A percentile compares a stretch with the other conserved stretches of the same genome.
Evolutionary conservation across 1,284 basidiomycete genomes (phyloP).

Genomic region (Xanthoconium separans): DNA sequence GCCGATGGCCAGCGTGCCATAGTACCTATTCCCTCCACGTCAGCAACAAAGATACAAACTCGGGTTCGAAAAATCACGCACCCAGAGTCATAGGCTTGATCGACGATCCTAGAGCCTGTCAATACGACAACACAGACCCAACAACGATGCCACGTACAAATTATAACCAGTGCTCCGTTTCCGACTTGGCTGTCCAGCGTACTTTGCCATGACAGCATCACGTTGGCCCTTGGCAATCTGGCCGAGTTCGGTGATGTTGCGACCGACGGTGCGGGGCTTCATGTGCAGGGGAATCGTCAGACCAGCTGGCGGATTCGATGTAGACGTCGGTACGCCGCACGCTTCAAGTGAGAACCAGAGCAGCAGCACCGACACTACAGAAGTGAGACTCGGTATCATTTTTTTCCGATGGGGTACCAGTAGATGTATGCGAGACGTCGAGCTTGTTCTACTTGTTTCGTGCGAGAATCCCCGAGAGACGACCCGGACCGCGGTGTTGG

Average conservation of each 20-base stretch:
- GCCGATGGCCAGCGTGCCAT: constrained; percentile 42
- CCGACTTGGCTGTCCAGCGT: constrained; percentile 3
- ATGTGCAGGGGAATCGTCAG: constrained; percentile 20
- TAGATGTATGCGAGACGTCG: neutral
- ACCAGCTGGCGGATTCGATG: constrained; percentile 8
- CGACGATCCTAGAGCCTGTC: constrained; percentile 22
- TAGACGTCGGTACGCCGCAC: constrained; percentile 15
- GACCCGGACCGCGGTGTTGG: neutral
- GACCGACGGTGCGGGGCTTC: constrained; percentile 11
- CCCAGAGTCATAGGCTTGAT: constrained; percentile 29
- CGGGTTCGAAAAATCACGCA: constrained; percentile 9
- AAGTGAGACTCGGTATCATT: constrained; percentile 17
- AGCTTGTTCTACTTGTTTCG: neutral
- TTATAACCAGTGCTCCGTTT: constrained; percentile 33
- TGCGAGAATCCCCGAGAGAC: neutral
- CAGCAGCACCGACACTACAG: constrained; percentile 11
- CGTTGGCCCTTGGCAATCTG: constrained; percentile 28
- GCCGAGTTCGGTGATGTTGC: constrained; percentile 8
- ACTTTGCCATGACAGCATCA: constrained; percentile 22
- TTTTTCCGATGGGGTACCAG: too few species aligned
- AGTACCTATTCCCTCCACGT: constrained; percentile 32
- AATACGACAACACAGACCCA: neutral
- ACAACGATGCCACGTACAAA: constrained; percentile 13
- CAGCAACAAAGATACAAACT: neutral
- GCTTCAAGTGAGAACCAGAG: constrained; percentile 14